These are phyloP conservation scores for Moringa oleifera DNA, from an alignment of 345 rosid species.

Conservation along the genomic window DNA sequence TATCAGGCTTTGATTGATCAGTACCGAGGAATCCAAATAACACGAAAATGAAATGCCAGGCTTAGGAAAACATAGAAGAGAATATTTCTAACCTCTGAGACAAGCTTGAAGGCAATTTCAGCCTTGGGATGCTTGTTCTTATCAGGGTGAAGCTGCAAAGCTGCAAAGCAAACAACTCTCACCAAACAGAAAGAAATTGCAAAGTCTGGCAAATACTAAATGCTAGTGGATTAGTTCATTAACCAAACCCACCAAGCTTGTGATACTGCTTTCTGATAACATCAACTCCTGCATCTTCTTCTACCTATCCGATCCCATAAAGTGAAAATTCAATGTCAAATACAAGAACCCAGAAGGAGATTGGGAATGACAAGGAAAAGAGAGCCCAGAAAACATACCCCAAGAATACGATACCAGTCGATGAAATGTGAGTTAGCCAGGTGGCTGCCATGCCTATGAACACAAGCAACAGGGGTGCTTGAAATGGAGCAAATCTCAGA, in stretches of 20 bases:
- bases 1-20: background rate
- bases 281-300: constrained; percentile 57
- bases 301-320: constrained; percentile 39
- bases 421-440: constrained; percentile 39
- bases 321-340: background rate
- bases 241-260: constrained; percentile 51
- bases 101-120: constrained; percentile 84
- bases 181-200: background rate
- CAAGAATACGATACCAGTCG: constrained; percentile 89
- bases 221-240: background rate
- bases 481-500: constrained; percentile 64
- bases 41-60: background rate
- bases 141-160: constrained; percentile 91
- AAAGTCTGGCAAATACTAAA: background rate
- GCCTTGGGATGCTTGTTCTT: constrained; percentile 86
- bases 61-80: background rate
- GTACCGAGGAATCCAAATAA: background rate
- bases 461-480: constrained; percentile 36
- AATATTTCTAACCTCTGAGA: constrained; percentile 63
- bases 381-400: constrained; percentile 39
- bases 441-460: constrained; percentile 27
- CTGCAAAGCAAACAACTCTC: constrained; percentile 27
- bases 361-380: background rate
- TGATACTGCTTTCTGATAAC: constrained; percentile 60
- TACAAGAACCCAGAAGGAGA: background rate